These are phyloP conservation scores for Leccinum subgranulosum DNA, from an alignment of 768 basidiomycete genomes.

Conservation along the genomic window DNA sequence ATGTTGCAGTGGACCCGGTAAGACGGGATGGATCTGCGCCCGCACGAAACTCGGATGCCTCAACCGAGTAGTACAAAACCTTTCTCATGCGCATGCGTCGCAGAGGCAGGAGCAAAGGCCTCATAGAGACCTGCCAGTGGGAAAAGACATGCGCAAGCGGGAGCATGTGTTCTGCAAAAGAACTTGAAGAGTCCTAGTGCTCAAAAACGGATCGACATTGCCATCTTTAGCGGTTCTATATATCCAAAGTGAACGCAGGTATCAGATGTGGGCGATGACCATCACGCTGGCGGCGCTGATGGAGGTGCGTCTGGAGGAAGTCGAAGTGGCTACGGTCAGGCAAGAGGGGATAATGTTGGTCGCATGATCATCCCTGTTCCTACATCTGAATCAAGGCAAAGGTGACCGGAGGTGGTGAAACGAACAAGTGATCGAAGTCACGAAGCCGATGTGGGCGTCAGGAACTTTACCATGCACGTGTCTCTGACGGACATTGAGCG, in stretches of 20 bases:
- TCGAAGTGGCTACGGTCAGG: constrained; percentile 21
- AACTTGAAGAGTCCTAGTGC: not conserved
- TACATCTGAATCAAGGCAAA: not conserved
- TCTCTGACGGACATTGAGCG: constrained; percentile 5
- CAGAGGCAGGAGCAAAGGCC: constrained; percentile 29
- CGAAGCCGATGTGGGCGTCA: not conserved
- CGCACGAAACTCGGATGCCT: constrained; percentile 14
- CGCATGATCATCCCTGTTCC: not conserved
- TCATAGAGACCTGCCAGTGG: constrained; percentile 35
- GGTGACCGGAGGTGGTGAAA: not conserved
- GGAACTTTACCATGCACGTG: not conserved
- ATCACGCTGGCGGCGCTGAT: not conserved
- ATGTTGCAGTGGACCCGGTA: not conserved
- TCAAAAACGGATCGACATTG: constrained; percentile 24
- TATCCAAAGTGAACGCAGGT: not conserved
- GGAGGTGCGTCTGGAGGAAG: constrained; percentile 23
- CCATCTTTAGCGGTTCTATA: constrained; percentile 25
- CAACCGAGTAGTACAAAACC: constrained; percentile 22
- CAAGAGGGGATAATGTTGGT: constrained; percentile 10
- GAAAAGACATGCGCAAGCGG: constrained; percentile 25
- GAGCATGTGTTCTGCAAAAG: constrained; percentile 24
- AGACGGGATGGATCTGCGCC: not conserved
- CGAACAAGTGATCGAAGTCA: not conserved
- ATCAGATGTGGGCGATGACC: too few species aligned
- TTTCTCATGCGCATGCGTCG: constrained; percentile 28